Evolutionary conservation across 371 early-diverging fungal species (phyloP).

Genomic region (Mortierella sp.): DNA sequence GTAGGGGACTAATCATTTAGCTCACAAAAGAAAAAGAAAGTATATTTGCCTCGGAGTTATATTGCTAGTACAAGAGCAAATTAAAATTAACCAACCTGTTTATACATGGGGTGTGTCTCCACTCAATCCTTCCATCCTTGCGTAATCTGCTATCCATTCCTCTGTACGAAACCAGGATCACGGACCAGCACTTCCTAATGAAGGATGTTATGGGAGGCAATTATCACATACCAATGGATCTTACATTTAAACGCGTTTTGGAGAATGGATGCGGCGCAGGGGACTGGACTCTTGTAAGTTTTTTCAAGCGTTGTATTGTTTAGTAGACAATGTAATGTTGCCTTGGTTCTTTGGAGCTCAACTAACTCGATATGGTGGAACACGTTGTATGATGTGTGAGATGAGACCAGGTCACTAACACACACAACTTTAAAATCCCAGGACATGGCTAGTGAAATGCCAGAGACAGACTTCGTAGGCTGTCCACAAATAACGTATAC

Average conservation of each 20-base stretch:
- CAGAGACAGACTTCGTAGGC: constrained; percentile 48
- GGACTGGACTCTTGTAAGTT: constrained; percentile 52
- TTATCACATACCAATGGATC: constrained; percentile 32
- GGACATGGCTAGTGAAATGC: constrained; percentile 54
- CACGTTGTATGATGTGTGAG: no score
- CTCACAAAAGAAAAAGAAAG: not conserved
- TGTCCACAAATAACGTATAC: constrained; percentile 48
- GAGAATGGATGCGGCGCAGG: constrained; percentile 58
- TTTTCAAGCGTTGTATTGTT: no score
- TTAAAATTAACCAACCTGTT: not conserved
- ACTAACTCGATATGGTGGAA: not conserved
- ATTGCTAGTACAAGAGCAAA: not conserved
- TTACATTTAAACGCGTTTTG: constrained; percentile 42
- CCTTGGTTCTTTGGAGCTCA: not conserved
- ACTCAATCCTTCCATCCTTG: not conserved
- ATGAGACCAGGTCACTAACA: no score
- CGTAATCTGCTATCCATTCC: not conserved
- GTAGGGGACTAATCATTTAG: constrained; percentile 8
- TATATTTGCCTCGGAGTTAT: not conserved
- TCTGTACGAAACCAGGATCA: constrained; percentile 9
- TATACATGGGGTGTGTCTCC: not conserved
- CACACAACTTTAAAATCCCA: constrained; percentile 1
- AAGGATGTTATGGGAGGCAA: constrained; percentile 52
- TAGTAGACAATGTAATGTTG: not conserved
- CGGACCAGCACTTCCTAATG: constrained; percentile 45